A percentile compares a stretch with the other conserved stretches of the same genome.
Evolutionary conservation across 2,329 filamentous ascomycete species (phyloP).

Genomic region (Hymenoscyphus albidus): DNA sequence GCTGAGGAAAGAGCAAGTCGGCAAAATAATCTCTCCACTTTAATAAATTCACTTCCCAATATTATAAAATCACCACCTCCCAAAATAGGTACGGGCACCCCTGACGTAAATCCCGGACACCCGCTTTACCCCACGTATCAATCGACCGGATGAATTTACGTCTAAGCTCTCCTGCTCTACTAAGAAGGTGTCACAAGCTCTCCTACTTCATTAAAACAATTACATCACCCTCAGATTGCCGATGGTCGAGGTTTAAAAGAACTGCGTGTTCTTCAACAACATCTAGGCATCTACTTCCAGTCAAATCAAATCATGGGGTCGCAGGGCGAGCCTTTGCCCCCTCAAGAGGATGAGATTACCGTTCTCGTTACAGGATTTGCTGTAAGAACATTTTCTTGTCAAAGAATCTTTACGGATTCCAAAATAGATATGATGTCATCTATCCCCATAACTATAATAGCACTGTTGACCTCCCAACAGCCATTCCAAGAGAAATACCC

Average conservation of each 20-base stretch:
- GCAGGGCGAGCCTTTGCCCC: slow-evolving; percentile 2
- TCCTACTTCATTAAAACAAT: not conserved
- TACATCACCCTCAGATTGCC: not conserved
- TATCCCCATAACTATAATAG: not conserved
- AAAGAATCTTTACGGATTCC: not conserved
- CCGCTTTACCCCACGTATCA: too few species aligned
- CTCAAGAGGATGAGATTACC: slow-evolving; percentile 16
- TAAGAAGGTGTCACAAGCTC: not conserved
- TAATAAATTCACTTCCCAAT: too few species aligned
- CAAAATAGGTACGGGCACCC: too few species aligned
- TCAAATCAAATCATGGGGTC: slow-evolving; percentile 13
- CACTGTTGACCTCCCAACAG: slow-evolving; percentile 40
- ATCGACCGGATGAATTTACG: too few species aligned
- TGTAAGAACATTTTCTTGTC: slow-evolving; percentile 40
- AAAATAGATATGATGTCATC: not conserved
- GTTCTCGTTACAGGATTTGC: slow-evolving; percentile 57
- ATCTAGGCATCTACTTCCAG: not conserved
- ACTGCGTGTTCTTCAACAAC: not conserved
- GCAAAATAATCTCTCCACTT: too few species aligned
- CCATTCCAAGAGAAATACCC: slow-evolving; percentile 71
- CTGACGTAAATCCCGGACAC: too few species aligned
- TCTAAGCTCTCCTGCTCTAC: too few species aligned
- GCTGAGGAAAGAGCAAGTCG: too few species aligned
- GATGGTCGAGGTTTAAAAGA: not conserved
- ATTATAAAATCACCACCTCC: too few species aligned